Conservation (phyloP, 345 rosid species). For the Eucalyptus pauciflora region DNA sequence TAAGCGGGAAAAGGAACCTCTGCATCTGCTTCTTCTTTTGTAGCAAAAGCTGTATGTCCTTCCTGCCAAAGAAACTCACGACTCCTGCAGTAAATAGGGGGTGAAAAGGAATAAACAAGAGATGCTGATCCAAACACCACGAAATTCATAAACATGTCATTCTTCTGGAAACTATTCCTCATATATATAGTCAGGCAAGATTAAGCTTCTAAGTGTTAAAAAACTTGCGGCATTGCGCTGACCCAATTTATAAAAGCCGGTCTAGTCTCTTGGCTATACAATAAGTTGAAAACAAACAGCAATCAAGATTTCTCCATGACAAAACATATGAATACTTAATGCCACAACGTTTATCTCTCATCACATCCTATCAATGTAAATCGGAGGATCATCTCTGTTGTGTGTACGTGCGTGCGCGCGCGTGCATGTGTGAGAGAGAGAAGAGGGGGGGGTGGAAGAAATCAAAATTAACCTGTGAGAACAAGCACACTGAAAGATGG, state of each 20-base stretch:
- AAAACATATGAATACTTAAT: background rate
- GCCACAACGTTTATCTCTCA: background rate
- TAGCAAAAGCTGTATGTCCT: slow-evolving; percentile 96
- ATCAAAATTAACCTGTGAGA: background rate
- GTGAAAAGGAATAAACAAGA: background rate
- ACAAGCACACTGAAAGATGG: background rate
- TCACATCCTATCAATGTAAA: background rate
- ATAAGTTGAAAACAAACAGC: background rate
- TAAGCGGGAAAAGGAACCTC: slow-evolving; percentile 38
- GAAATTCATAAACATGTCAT: background rate
- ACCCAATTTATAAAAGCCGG: background rate
- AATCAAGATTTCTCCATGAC: background rate
- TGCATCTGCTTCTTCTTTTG: slow-evolving; percentile 74
- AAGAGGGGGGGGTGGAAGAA: background rate
- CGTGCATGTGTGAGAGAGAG: background rate
- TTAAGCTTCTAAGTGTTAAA: background rate
- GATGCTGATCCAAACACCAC: background rate
- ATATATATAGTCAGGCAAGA: background rate
- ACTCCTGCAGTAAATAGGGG: slow-evolving; percentile 48
- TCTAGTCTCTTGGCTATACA: background rate
- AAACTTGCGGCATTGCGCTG: background rate
- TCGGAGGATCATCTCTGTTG: background rate
- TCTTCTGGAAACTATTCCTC: background rate
- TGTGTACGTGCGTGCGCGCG: accelerated
- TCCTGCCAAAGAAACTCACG: slow-evolving; percentile 99